These are phyloP conservation scores for Meyerozyma carpophila DNA, from an alignment of 1,139 yeast species.

Conservation along the genomic window DNA sequence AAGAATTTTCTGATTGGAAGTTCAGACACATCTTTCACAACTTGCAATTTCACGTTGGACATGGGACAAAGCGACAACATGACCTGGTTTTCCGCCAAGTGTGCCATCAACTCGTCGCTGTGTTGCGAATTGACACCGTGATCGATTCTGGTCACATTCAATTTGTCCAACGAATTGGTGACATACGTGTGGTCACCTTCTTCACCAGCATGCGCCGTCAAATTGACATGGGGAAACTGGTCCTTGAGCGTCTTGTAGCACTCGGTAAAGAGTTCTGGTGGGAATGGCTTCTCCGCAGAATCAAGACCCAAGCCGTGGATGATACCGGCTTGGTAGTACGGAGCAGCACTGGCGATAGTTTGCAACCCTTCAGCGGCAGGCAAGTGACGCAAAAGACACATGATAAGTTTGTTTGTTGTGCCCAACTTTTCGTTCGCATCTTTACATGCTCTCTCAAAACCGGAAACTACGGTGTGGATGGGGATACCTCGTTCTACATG, in stretches of 20 bases:
- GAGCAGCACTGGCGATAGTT: constrained; percentile 48
- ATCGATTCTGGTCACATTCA: constrained; percentile 66
- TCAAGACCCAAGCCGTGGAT: constrained; percentile 75
- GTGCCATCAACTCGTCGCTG: constrained; percentile 45
- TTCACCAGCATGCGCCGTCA: constrained; percentile 87
- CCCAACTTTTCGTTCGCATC: constrained; percentile 55
- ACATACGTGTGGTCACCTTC: constrained; percentile 74
- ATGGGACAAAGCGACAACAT: constrained; percentile 71
- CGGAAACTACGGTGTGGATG: constrained; percentile 55
- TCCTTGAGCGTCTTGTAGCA: constrained; percentile 49
- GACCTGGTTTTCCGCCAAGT: constrained; percentile 48
- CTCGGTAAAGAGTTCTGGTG: constrained; percentile 60
- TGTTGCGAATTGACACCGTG: constrained; percentile 69
- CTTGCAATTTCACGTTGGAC: constrained; percentile 69
- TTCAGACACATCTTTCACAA: constrained; percentile 60
- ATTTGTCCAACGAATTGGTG: constrained; percentile 46
- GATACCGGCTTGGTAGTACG: constrained; percentile 47
- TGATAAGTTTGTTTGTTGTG: constrained; percentile 62
- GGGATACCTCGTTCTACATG: constrained; percentile 64
- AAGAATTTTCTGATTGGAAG: constrained; percentile 59
- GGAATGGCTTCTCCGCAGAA: constrained; percentile 70
- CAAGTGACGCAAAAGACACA: constrained; percentile 75
- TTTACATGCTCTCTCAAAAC: constrained; percentile 58
- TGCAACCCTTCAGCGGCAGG: constrained; percentile 53
- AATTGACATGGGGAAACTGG: constrained; percentile 44